Percentiles rank a stretch among this genome's conserved stretches.
phyloP scores from a whole-genome alignment of 1,139 yeast genomes.

The Diutina sp. region DNA sequence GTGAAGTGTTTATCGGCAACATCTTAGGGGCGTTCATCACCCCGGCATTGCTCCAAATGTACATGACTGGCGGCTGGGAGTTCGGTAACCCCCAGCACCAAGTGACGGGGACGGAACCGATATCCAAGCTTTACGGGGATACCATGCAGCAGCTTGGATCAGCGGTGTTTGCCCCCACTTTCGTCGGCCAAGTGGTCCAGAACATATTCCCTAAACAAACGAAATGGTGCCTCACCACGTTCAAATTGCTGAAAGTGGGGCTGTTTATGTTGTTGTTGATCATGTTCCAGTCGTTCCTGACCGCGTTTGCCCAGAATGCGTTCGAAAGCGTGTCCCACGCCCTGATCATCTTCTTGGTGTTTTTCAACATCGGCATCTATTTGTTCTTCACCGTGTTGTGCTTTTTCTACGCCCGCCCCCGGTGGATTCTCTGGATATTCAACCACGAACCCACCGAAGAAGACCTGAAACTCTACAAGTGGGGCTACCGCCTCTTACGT shows the following conservation, averaged over 20 bases:
- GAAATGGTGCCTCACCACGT: conserved; percentile 44
- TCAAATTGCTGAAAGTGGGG: conserved; percentile 58
- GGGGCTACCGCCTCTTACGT: conserved; percentile 26
- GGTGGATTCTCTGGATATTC: conserved; percentile 31
- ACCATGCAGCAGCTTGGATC: conserved; percentile 83
- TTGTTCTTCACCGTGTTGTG: conserved; percentile 58
- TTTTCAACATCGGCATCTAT: conserved; percentile 71
- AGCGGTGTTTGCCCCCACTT: conserved; percentile 70
- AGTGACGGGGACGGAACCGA: conserved; percentile 26
- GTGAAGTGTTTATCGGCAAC: conserved; percentile 81
- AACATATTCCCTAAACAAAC: conserved; percentile 54
- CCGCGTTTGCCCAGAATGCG: conserved; percentile 76
- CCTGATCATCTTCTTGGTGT: conserved; percentile 62
- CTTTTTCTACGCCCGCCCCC: conserved; percentile 49
- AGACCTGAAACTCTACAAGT: conserved; percentile 28
- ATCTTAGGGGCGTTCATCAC: conserved; percentile 76
- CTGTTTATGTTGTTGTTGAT: conserved; percentile 65
- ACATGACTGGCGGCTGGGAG: conserved; percentile 44
- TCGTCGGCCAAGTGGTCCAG: conserved; percentile 79
- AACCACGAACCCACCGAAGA: conserved; percentile 30
- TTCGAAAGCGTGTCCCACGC: conserved; percentile 58
- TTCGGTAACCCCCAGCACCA: conserved; percentile 72
- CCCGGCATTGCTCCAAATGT: conserved; percentile 74
- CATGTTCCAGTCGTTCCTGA: conserved; percentile 78
- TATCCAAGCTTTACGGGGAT: conserved; percentile 47